phyloP scores from a whole-genome alignment of 202 grass and related monocot species.

The Brachypodium distachyon region DNA sequence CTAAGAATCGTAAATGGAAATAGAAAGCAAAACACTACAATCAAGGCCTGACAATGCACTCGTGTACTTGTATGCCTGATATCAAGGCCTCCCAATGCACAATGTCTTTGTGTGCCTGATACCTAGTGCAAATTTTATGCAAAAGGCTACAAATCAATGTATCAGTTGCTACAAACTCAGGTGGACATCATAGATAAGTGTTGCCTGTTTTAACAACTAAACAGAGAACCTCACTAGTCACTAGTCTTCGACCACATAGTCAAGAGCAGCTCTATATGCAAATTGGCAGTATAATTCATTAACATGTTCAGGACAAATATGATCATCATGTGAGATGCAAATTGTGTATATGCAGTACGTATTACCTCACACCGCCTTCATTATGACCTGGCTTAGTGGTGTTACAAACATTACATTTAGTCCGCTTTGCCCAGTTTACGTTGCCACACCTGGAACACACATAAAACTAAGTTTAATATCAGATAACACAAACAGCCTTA shows the following conservation, averaged over 20 bases:
- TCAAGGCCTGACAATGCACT: too few relatives aligned
- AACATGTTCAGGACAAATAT: neutral
- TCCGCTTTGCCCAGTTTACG: conserved; percentile 95
- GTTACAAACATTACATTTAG: conserved; percentile 95
- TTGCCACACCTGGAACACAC: conserved; percentile 81
- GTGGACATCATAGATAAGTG: neutral
- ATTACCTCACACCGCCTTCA: conserved; percentile 93
- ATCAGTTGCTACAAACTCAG: neutral
- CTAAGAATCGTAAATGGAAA: neutral
- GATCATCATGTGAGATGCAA: neutral
- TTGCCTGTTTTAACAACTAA: neutral
- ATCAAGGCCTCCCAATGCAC: too few relatives aligned
- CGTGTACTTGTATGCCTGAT: too few relatives aligned
- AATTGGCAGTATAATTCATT: neutral
- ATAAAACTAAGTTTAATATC: neutral
- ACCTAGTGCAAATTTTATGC: too few relatives aligned
- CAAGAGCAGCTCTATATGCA: neutral
- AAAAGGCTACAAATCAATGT: too few relatives aligned
- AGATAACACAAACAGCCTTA: neutral
- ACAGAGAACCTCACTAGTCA: neutral
- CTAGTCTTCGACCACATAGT: neutral
- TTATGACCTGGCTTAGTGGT: conserved; percentile 88
- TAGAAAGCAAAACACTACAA: neutral
- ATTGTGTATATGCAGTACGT: neutral
- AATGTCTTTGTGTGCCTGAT: neutral